Percentiles rank a stretch among this genome's conserved stretches.
Conservation (phyloP, 2,329 filamentous ascomycete genomes). For the Hypoxylon sp. region DNA sequence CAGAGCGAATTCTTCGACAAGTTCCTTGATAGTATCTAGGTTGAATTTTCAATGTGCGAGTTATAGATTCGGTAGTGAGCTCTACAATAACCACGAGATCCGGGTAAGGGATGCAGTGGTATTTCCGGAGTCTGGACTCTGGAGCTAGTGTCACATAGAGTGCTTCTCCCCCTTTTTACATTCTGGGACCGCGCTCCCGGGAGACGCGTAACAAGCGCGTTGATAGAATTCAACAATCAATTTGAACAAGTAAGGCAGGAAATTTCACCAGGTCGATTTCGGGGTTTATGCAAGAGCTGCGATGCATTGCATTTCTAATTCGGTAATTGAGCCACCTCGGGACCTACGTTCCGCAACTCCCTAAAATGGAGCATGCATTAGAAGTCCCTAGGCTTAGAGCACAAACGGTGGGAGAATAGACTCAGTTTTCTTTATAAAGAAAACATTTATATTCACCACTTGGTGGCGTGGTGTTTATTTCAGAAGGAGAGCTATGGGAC, state of each 20-base stretch:
- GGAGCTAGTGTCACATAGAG: neutral
- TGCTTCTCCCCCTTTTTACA: neutral
- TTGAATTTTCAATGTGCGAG: neutral
- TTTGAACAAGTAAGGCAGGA: neutral
- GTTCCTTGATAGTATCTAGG: neutral
- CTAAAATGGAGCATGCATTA: conserved; percentile 22
- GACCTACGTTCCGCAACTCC: conserved; percentile 29
- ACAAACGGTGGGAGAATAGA: neutral
- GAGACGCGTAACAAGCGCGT: neutral
- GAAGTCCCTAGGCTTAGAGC: neutral
- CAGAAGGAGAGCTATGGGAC: neutral
- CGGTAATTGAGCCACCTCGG: conserved; percentile 27
- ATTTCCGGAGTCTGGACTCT: too few relatives aligned
- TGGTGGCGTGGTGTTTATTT: neutral
- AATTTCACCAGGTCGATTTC: neutral
- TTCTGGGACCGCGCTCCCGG: neutral
- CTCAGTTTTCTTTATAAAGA: neutral
- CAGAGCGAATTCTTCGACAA: neutral
- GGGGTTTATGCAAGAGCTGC: neutral
- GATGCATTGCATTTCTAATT: neutral
- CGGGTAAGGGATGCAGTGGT: too few relatives aligned
- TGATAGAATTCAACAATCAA: neutral
- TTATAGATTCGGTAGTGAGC: neutral
- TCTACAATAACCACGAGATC: neutral
- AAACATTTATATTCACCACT: neutral